Base-by-base conservation (phyloP, 1,284 basidiomycete genomes). In the Melampsora americana region DNA sequence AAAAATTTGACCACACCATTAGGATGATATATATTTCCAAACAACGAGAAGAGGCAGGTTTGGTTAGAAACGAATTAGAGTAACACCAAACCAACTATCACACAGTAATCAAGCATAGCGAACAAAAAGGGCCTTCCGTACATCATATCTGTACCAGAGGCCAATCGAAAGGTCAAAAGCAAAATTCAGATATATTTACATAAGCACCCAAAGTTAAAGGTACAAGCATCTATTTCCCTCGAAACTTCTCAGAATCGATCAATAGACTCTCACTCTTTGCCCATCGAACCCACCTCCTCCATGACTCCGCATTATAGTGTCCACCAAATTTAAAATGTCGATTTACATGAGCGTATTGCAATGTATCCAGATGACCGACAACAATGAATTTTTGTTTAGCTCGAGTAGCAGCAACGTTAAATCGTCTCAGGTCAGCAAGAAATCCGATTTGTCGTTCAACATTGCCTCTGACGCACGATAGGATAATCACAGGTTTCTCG, bases 361-460 rank as follows among this genome's bases (percentile, higher is more conserved):
- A 62, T 7, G 61, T 62, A 30, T 62, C 18, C 26, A 32, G 2
- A 23, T 62, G n/a, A n/a, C 61, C 61, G 6, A 62, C 61, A 62
- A 62, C 32, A 14, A 62, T 62, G 18, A 62, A 62, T 62, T 62
- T 62, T 18, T 62, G 26, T 39, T 39, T 62, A 32, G 61, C 61
- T 62, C 61, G n/a, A 9, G 61, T 62, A 39, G 61, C 61, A 62
- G 61, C 61, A 32, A 62, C 61, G 20, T 62, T 62, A 23, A 62
- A 62, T 39, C 61, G 26, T 62, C 61, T 62, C 26, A 62, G 32
- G 32, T 62, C 61, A 62, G 61, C 61, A 5, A 62, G 30, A 35
- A 62, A 62, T 39, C 61, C 61, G 30, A 62, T 62, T 32, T 62
- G 26, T 62, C 32, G 28, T n/a, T 62, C 28, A 62, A n/a, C 2